A percentile compares a stretch with the other conserved stretches of the same genome.
Conservation (phyloP, 306 rosid species). For the Castanopsis chinensis region DNA sequence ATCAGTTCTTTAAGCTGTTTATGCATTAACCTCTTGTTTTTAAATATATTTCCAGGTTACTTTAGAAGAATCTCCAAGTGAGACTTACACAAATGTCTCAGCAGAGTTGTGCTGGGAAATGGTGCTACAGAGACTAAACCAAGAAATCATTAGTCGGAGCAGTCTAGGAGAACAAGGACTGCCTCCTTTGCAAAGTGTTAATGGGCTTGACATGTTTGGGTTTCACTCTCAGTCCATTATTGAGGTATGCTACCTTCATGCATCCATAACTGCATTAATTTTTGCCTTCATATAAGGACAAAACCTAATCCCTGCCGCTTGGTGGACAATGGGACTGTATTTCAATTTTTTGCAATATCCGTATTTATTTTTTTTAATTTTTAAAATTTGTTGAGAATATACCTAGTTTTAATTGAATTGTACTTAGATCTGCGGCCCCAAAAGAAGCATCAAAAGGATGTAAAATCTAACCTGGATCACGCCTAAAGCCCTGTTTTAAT, state of each 20-base stretch:
- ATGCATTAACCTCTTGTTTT: neutral
- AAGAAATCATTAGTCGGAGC: constrained; percentile 41
- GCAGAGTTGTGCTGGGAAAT: constrained; percentile 78
- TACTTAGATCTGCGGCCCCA: too few species aligned
- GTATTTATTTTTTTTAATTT: neutral
- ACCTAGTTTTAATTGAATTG: too few species aligned
- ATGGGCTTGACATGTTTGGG: constrained; percentile 84
- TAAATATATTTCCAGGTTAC: constrained; percentile 58
- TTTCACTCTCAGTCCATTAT: constrained; percentile 55
- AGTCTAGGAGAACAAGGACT: constrained; percentile 40
- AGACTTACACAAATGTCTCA: constrained; percentile 48
- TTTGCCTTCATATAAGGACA: constrained; percentile 1
- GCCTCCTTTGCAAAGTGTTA: constrained; percentile 43
- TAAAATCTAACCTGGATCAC: too few species aligned
- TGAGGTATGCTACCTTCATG: constrained; percentile 44
- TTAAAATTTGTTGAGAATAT: too few species aligned
- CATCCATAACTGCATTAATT: constrained; percentile 6
- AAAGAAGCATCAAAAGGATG: too few species aligned
- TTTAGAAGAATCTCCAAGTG: constrained; percentile 61
- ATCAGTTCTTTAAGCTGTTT: constrained; percentile 1
- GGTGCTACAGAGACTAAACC: constrained; percentile 52
- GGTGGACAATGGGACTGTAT: neutral
- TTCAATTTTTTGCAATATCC: neutral
- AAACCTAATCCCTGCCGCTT: neutral
- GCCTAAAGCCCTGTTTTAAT: too few species aligned